Percentiles rank a stretch among this genome's conserved stretches.
Evolutionary conservation across 768 basidiomycete species (phyloP).

Genomic region (Naganishia antarctica): DNA sequence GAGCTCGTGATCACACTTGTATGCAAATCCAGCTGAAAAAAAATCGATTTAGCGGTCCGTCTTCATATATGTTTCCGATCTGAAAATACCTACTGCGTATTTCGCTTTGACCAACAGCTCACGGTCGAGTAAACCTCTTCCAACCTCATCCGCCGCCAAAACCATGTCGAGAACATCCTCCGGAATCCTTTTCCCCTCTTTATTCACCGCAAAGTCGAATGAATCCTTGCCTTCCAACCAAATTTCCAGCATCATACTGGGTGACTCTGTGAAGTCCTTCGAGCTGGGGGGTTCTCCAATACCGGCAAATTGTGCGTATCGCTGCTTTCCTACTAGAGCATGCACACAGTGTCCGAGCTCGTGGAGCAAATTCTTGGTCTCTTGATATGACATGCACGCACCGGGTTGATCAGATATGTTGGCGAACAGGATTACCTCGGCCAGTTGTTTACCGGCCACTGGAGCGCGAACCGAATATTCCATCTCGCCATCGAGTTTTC

Average conservation of each 20-base stretch:
- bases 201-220: background rate
- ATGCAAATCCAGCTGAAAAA: too few species aligned
- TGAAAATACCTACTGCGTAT: too few species aligned
- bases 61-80: too few species aligned
- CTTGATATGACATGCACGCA: constrained; percentile 18
- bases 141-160: background rate
- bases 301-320: background rate
- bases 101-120: background rate
- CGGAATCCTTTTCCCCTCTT: background rate
- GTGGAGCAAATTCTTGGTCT: background rate
- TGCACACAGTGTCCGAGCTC: constrained; percentile 19
- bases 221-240: background rate
- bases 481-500: background rate
- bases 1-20: too few species aligned
- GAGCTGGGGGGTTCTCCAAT: background rate
- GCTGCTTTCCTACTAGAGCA: background rate
- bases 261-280: constrained; percentile 8
- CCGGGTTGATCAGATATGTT: background rate
- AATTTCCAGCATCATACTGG: background rate
- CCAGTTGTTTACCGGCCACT: background rate
- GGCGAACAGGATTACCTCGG: constrained; percentile 2
- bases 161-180: background rate
- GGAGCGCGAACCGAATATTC: background rate
- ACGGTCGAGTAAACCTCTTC: background rate
- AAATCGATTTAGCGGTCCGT: too few species aligned